phyloP scores from a whole-genome alignment of 1,284 basidiomycete species.

The Irpex rosettiformis region DNA sequence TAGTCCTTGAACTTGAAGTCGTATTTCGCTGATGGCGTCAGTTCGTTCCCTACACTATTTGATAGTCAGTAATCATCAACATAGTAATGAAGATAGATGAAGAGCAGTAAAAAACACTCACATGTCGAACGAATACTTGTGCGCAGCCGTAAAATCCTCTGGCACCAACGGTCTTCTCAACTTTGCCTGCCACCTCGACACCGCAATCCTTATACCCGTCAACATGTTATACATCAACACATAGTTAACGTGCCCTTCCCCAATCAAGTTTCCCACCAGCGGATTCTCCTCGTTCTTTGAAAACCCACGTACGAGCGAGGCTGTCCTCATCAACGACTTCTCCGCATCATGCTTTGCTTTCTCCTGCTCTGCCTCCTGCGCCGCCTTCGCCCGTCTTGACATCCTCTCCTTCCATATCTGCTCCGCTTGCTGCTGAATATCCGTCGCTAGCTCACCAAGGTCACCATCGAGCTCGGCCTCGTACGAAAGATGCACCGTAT shows the following conservation, averaged over 20 bases:
- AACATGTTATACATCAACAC: constrained; percentile 99
- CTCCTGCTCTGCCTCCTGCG: constrained; percentile 40
- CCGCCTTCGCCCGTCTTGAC: constrained; percentile 65
- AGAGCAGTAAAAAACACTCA: constrained; percentile 35
- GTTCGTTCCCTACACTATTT: constrained; percentile 86
- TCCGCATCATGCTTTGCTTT: constrained; percentile 24
- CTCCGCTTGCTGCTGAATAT: constrained; percentile 83
- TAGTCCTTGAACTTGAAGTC: constrained; percentile 99
- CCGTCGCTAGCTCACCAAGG: constrained; percentile 40
- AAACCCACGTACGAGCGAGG: constrained; percentile 26
- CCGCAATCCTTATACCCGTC: constrained; percentile 94
- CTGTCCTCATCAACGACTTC: constrained; percentile 39
- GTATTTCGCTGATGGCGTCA: constrained; percentile 94
- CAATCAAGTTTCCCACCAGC: constrained; percentile 92
- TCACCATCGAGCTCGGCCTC: constrained; percentile 24
- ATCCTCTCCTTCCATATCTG: constrained; percentile 75
- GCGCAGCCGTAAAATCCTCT: constrained; percentile 85
- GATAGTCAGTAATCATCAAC: neutral
- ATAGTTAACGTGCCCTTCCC: constrained; percentile 97
- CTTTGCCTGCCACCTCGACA: constrained; percentile 95
- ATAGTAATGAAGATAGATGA: constrained; percentile 15
- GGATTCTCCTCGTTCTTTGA: constrained; percentile 44
- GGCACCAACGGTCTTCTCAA: constrained; percentile 80
- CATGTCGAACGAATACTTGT: constrained; percentile 99
- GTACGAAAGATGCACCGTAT: constrained; percentile 16